phyloP scores from a whole-genome alignment of 140 eudicot genomes.

The Bidens hawaiensis region DNA sequence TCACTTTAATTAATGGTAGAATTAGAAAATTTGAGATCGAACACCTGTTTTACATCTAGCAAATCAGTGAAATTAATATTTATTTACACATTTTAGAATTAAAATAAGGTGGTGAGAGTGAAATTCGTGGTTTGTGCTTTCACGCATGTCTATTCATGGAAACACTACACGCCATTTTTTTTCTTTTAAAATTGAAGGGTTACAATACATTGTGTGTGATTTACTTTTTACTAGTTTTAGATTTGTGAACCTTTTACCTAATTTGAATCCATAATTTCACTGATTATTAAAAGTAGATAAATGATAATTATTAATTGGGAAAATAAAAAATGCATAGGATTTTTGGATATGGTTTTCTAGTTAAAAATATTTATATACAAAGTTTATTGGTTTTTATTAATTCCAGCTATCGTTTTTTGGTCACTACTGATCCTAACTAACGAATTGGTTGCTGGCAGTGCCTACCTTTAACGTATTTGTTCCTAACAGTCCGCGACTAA shows the following conservation, averaged over 20 bases:
- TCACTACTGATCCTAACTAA: no score
- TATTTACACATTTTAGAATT: background rate
- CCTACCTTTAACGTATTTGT: no score
- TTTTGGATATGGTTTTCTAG: no score
- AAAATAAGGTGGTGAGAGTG: background rate
- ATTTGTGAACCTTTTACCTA: background rate
- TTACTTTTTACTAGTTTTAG: no score
- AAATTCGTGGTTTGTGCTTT: conserved; percentile 19
- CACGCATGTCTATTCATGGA: conserved; percentile 17
- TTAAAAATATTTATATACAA: no score
- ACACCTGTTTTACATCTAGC: background rate
- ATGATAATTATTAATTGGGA: no score
- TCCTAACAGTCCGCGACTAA: no score
- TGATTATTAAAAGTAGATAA: no score
- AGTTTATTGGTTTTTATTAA: no score
- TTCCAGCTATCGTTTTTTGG: no score
- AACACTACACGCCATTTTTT: conserved; percentile 1
- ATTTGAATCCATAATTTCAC: background rate
- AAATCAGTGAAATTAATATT: background rate
- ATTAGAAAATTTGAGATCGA: background rate
- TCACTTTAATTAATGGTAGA: background rate
- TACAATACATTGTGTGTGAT: background rate
- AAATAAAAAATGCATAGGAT: no score
- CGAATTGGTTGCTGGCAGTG: no score
- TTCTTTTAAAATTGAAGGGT: background rate